A percentile compares a stretch with the other conserved stretches of the same genome.
Conservation (phyloP, 2,329 filamentous ascomycete species). For the Trichoderma endophyticum region DNA sequence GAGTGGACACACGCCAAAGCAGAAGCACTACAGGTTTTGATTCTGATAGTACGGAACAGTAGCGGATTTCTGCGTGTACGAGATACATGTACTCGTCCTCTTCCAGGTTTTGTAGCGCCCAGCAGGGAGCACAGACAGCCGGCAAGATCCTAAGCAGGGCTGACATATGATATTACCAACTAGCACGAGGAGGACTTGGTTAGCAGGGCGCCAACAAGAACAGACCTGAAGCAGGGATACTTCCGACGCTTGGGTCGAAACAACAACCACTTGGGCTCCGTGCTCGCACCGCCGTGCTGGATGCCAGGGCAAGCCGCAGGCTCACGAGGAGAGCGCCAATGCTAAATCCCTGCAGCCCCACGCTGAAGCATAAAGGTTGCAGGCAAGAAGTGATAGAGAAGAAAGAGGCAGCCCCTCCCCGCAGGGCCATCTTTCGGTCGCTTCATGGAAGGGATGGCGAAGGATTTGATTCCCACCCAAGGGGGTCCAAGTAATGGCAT, state of each 20-base stretch:
- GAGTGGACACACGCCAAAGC: background rate
- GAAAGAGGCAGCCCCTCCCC: background rate
- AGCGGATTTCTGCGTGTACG: background rate
- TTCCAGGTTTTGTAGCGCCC: background rate
- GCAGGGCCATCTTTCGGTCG: constrained; percentile 5
- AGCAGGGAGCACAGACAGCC: background rate
- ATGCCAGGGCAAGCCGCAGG: constrained; percentile 13
- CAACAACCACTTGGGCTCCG: constrained; percentile 8
- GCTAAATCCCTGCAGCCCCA: constrained; percentile 1
- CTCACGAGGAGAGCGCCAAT: constrained; percentile 14
- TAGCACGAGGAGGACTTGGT: background rate
- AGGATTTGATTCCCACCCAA: constrained; percentile 26
- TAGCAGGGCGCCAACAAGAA: constrained; percentile 11
- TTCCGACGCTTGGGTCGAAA: constrained; percentile 16
- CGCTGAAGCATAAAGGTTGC: background rate
- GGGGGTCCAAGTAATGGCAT: constrained; percentile 25
- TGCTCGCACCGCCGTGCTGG: constrained; percentile 23
- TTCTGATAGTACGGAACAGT: background rate
- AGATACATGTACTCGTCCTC: background rate
- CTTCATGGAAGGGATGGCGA: constrained; percentile 32
- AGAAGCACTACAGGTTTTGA: background rate
- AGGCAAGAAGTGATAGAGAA: background rate
- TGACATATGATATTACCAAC: background rate
- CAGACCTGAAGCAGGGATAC: constrained; percentile 1
- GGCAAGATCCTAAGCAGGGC: background rate